A percentile compares a stretch with the other conserved stretches of the same genome.
Evolutionary conservation across 2,329 filamentous ascomycete genomes (phyloP).

Genomic region (Microcyclospora tardicrescens): DNA sequence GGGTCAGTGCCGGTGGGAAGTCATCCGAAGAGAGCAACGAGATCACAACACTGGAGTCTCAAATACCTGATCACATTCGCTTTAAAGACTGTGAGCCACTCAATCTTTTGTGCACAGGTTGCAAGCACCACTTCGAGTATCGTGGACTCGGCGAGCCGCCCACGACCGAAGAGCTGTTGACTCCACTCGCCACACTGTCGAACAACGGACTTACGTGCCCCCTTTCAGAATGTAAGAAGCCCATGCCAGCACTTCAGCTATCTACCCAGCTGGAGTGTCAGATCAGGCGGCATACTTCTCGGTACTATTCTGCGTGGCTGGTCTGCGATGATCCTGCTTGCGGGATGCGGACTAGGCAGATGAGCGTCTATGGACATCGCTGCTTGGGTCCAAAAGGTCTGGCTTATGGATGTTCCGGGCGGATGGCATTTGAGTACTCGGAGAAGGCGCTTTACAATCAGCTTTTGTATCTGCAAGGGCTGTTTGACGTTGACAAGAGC

Average conservation of each 20-base stretch:
- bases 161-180: slow-evolving; percentile 14
- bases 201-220: slow-evolving; percentile 65
- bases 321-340: slow-evolving; percentile 83
- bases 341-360: slow-evolving; percentile 74
- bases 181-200: slow-evolving; percentile 47
- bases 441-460: slow-evolving; percentile 95
- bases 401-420: slow-evolving; percentile 69
- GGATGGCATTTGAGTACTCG: slow-evolving; percentile 75
- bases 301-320: slow-evolving; percentile 88
- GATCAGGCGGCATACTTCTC: slow-evolving; percentile 61
- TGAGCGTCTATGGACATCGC: slow-evolving; percentile 81
- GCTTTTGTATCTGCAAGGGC: slow-evolving; percentile 67
- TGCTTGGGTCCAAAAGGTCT: slow-evolving; percentile 81
- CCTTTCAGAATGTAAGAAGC: slow-evolving; percentile 46
- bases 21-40: slow-evolving; percentile 47
- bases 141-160: slow-evolving; percentile 51
- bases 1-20: slow-evolving; percentile 45
- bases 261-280: slow-evolving; percentile 79
- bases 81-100: slow-evolving; percentile 73
- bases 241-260: slow-evolving; percentile 58
- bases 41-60: slow-evolving; percentile 84
- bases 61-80: slow-evolving; percentile 81
- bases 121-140: slow-evolving; percentile 59
- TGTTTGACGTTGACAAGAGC: slow-evolving; percentile 86
- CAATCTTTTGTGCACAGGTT: slow-evolving; percentile 65